Evolutionary conservation across 2,329 filamentous ascomycete species (phyloP).

Genomic region (Aureobasidium lini): DNA sequence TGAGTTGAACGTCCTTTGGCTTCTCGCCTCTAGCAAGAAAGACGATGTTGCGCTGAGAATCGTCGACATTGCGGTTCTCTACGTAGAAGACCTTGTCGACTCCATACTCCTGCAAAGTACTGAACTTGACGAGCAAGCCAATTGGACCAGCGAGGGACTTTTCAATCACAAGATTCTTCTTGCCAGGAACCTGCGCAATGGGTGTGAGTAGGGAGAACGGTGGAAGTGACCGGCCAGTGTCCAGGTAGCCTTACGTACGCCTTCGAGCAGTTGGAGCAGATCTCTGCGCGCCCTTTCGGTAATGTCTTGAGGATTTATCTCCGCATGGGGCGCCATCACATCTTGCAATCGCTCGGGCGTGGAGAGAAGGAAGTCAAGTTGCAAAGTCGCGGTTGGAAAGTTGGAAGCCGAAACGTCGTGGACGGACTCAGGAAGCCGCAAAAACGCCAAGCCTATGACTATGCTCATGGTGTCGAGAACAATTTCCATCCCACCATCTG

Average conservation of each 20-base stretch:
- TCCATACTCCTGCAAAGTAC: slow-evolving; percentile 90
- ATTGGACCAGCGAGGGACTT: slow-evolving; percentile 82
- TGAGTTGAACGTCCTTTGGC: slow-evolving; percentile 70
- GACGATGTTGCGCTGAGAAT: slow-evolving; percentile 87
- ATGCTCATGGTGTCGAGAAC: neutral
- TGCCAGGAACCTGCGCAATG: slow-evolving; percentile 72
- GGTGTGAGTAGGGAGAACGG: neutral
- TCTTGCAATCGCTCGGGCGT: slow-evolving; percentile 14
- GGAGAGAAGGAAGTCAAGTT: neutral
- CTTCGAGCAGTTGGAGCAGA: slow-evolving; percentile 83
- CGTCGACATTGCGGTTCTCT: slow-evolving; percentile 91
- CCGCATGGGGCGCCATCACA: slow-evolving; percentile 32
- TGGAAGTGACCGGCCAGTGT: neutral
- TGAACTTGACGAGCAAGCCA: slow-evolving; percentile 88
- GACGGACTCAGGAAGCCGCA: neutral
- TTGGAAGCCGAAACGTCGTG: neutral
- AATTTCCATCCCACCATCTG: slow-evolving; percentile 8
- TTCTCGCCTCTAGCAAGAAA: slow-evolving; percentile 91
- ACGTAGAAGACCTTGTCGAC: slow-evolving; percentile 97
- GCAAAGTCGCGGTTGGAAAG: neutral
- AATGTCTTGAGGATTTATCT: slow-evolving; percentile 67
- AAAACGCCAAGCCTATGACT: slow-evolving; percentile 4
- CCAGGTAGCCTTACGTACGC: slow-evolving; percentile 60
- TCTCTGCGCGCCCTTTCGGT: slow-evolving; percentile 79
- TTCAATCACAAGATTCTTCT: slow-evolving; percentile 96